A percentile compares a stretch with the other conserved stretches of the same genome.
These are phyloP conservation scores for Populus davidiana DNA, from an alignment of 345 rosid species.

Conservation along the genomic window DNA sequence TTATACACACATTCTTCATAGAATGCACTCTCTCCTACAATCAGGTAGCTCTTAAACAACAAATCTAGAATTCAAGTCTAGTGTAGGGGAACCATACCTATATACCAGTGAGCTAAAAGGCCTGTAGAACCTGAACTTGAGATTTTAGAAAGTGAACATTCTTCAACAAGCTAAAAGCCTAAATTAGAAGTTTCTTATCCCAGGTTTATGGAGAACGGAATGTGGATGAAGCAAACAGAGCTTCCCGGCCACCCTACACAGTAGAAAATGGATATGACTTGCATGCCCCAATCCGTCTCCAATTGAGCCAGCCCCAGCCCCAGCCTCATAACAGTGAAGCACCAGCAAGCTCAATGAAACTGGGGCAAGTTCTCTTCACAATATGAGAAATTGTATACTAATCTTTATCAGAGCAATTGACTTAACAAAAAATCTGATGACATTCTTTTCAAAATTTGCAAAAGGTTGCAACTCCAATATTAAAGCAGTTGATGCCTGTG, in stretches of 20 bases:
- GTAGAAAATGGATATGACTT: slow-evolving; percentile 31
- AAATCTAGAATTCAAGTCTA: background rate
- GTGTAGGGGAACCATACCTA: background rate
- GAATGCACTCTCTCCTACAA: background rate
- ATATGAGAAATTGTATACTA: background rate
- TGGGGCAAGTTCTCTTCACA: slow-evolving; percentile 33
- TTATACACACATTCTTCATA: background rate
- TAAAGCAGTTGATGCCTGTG: slow-evolving; percentile 1
- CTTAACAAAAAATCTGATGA: slow-evolving; percentile 3
- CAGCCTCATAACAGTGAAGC: slow-evolving; percentile 30
- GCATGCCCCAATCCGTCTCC: slow-evolving; percentile 37
- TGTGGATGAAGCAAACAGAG: slow-evolving; percentile 21
- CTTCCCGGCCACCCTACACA: slow-evolving; percentile 19
- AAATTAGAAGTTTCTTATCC: slow-evolving; percentile 1
- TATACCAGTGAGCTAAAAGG: background rate
- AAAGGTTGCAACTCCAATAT: slow-evolving; percentile 40
- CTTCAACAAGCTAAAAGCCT: background rate
- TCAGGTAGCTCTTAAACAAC: background rate
- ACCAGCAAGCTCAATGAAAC: slow-evolving; percentile 29
- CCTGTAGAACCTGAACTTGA: background rate
- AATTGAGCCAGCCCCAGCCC: slow-evolving; percentile 53
- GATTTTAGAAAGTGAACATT: background rate
- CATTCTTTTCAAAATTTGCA: slow-evolving; percentile 11
- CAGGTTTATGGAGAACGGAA: slow-evolving; percentile 36
- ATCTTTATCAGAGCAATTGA: background rate